Conservation (phyloP, 169 alveolate genomes). For the Plasmodium adleri region DNA sequence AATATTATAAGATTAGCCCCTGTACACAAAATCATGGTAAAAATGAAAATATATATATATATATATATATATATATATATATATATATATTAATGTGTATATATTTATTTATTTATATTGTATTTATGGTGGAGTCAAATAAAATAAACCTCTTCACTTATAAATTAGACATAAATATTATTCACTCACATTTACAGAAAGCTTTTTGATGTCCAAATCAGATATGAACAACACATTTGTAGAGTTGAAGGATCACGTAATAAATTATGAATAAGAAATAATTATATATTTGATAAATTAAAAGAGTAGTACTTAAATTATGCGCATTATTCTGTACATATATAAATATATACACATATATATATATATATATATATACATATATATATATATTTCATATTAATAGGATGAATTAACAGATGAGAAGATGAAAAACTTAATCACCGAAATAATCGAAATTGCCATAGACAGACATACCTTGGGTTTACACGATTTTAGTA, state of each 20-base stretch:
- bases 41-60: neutral
- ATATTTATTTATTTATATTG: constrained; percentile 1
- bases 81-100: too few species aligned
- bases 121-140: too few species aligned
- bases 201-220: constrained; percentile 2
- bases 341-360: neutral
- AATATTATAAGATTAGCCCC: constrained; percentile 8
- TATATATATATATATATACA: constrained; percentile 8
- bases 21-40: constrained; percentile 17
- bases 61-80: neutral
- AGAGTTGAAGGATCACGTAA: constrained; percentile 41
- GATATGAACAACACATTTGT: constrained; percentile 23
- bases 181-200: constrained; percentile 9
- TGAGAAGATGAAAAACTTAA: neutral
- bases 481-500: neutral
- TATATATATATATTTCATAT: neutral
- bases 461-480: constrained; percentile 5
- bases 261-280: neutral
- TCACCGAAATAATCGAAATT: constrained; percentile 14
- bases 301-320: too few species aligned
- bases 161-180: too few species aligned
- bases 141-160: too few species aligned
- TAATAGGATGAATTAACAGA: constrained; percentile 34
- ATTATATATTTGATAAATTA: too few species aligned
- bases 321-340: too few species aligned